Conservation (phyloP, 805 yeast species). For the Wickerhamomyces rabaulensis region DNA sequence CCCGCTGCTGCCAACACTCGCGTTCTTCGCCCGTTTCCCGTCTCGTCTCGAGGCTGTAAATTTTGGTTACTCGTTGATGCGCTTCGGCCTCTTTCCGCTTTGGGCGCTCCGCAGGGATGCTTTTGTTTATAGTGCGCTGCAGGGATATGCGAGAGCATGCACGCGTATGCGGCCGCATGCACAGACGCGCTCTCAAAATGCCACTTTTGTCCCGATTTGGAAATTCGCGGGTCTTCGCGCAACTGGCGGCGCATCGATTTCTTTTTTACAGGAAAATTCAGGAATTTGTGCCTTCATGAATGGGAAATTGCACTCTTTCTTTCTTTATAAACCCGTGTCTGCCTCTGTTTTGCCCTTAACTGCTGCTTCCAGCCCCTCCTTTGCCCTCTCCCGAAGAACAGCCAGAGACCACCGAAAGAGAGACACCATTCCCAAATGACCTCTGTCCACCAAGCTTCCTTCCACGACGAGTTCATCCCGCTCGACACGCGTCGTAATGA, state of each 20-base stretch:
- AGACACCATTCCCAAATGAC: neutral
- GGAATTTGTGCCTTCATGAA: neutral
- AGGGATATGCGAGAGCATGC: too few relatives aligned
- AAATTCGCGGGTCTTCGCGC: neutral
- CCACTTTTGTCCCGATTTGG: neutral
- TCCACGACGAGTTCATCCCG: neutral
- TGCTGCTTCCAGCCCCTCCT: neutral
- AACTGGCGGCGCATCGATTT: too few relatives aligned
- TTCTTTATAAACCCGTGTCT: neutral
- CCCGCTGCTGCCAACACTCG: too few relatives aligned
- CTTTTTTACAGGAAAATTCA: too few relatives aligned
- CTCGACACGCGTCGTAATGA: conserved; percentile 19
- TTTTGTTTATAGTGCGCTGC: too few relatives aligned
- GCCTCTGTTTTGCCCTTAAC: neutral
- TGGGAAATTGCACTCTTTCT: neutral
- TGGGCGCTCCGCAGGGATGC: neutral
- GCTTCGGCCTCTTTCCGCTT: too few relatives aligned
- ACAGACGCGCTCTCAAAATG: neutral
- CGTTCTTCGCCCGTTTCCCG: too few relatives aligned
- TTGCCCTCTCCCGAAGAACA: too few relatives aligned
- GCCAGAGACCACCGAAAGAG: too few relatives aligned
- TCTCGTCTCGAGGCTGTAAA: too few relatives aligned
- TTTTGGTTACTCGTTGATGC: too few relatives aligned
- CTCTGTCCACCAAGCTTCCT: neutral
- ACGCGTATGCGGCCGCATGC: neutral